Base-by-base conservation (phyloP, 805 yeast genomes). In the Saccharomycopsis fermentans region DNA sequence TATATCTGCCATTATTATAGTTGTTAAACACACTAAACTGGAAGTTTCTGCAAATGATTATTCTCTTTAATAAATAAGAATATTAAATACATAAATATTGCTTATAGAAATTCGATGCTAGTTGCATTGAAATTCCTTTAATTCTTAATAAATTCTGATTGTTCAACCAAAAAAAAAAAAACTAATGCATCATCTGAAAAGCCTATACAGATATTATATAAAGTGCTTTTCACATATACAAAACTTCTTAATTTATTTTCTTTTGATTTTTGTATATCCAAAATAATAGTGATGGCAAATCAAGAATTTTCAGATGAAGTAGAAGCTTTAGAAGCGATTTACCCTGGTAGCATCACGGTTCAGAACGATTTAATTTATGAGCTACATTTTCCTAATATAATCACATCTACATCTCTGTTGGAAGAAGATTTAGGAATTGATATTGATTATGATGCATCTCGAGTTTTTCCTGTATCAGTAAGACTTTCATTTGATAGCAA, bases 271-370 rank as follows among this genome's bases (percentile, higher is more conserved):
- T 6, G 35, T 32, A 32, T 32, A 37, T 16, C n/a, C 9, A 16
- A 37, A 12, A 27, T 29, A 52, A 17, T 17, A 19, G 27, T 26
- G 35, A 60, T 60, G 62, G 43, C 35, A 19, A 19, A 73, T 1
- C 79, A 79, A 60, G 86, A 83, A 36, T 71, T 86, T 6, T 67
- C 67, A 21, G 94, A 89, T 57, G 99, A 92, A 67, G 70, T 89
- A 19, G 83, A 80, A 43, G 92, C 96, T 12, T 82, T 92, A 11
- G 86, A 88, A 58, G 94, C 97, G 3, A 92, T 94, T 12, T 92
- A 82, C 67, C 97, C 96, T 0, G 87, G 77, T 16, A 75, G 81
- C 47, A 68, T 82, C 37, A 70, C 71, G 12, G 50, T 43, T 43
- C 24, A 43, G 12, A 43, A 43, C n/a, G 16, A 11, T 12, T 24